Evolutionary conservation across 2,329 filamentous ascomycete genomes (phyloP).

Genomic region (Calonectria hawksworthii): DNA sequence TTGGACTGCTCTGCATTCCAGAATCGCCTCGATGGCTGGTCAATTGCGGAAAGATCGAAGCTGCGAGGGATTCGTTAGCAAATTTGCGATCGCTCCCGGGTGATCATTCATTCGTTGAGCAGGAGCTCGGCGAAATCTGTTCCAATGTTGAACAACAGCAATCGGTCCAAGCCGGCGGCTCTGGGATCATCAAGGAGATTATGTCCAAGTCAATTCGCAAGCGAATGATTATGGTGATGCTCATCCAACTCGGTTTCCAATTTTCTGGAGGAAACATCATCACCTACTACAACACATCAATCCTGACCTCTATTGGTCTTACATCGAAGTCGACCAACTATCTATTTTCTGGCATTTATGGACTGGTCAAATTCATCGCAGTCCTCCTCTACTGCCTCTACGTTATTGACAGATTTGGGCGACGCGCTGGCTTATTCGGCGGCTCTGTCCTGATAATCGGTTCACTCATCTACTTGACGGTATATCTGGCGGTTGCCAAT

Average conservation of each 20-base stretch:
- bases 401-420: slow-evolving; percentile 20
- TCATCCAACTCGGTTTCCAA: slow-evolving; percentile 24
- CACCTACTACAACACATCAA: slow-evolving; percentile 24
- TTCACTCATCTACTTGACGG: slow-evolving; percentile 19
- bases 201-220: slow-evolving; percentile 16
- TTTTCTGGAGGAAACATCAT: slow-evolving; percentile 24
- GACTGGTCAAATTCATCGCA: slow-evolving; percentile 19
- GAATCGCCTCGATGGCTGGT: not conserved
- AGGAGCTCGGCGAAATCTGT: not conserved
- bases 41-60: not conserved
- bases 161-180: not conserved
- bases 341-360: slow-evolving; percentile 26
- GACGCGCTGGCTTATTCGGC: slow-evolving; percentile 14
- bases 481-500: slow-evolving; percentile 17
- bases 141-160: not conserved
- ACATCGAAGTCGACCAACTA: slow-evolving; percentile 18
- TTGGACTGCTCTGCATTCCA: not conserved
- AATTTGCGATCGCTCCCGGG: not conserved
- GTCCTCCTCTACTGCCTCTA: slow-evolving; percentile 22
- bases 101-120: not conserved
- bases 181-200: slow-evolving; percentile 14
- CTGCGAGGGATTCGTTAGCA: not conserved
- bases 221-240: slow-evolving; percentile 25
- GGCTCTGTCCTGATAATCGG: slow-evolving; percentile 19
- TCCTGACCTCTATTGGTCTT: slow-evolving; percentile 22